Base-by-base conservation (phyloP, 1,139 yeast genomes). In the Hyphopichia burtonii region DNA sequence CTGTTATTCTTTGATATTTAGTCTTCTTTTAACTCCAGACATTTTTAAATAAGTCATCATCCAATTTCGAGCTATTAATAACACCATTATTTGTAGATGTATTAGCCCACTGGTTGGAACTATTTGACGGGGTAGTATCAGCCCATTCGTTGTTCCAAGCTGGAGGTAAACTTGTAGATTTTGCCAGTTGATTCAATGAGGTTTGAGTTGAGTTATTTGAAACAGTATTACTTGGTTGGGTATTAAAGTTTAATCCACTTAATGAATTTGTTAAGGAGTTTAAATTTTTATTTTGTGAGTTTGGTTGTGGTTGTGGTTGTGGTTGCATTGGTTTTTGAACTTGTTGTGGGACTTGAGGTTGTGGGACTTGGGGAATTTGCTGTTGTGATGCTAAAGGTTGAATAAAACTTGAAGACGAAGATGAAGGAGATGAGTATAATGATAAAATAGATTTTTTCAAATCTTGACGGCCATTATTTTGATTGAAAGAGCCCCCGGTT, bases 391-490 rank as follows among this genome's bases (percentile, higher is more conserved):
- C 23, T 20, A 20, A 20, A 20, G 60, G 66, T 41, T 63, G 68
- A 30, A 59, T 44, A 43, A 67, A 65, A 38, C 71, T 63, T 20
- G 68, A 58, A n/a, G 59, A 56, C 1, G 74, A 65, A 1, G 73
- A 62, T 2, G 74, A 65, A 12, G 93, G 88, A 2, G 87, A 77
- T 2, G 97, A 85, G 60, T 93, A 93, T 44, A 93, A 74, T 17
- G 97, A 89, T 46, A 93, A 68, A 48, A 93, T 93, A 1, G 96
- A 87, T 65, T 88, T 88, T 59, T 93, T 93, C 61, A 93, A 75
- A 57, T 91, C 97, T 4, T 72, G 73, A 47, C 78, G 61, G 18
- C 65, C 66, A 42, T 58, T 59, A 37, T 23, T 41, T 8, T 14
- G 17, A 23, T 35, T 35, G 16, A 62, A 52, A 42, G 66, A 60